Evolutionary conservation across 1,284 basidiomycete genomes (phyloP), one percentile per base, ranked within the genome.

Genomic region (Trametes polyzona): DNA sequence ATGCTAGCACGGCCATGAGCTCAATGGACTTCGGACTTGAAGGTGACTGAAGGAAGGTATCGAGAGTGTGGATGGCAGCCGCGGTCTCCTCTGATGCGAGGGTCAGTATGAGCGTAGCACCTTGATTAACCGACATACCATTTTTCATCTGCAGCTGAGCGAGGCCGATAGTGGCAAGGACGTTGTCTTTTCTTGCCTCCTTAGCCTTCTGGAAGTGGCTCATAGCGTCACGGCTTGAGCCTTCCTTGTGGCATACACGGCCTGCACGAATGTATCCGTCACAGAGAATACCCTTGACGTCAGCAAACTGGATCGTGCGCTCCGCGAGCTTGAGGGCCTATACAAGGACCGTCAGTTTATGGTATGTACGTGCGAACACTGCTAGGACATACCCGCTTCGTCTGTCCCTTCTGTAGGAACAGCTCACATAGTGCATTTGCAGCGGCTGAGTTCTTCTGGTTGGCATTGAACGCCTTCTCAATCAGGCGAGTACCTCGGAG

Each of bases 301-400:
- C 95, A 0, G 94, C 90, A 68, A 91, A 96, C 70, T 97, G 94
- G 33, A 98, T 86, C 0, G 94, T 92, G 47, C 94, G 84, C 69
- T 98, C 96, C 4, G 94, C 94, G 16, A 97, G 78, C 76, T 97
- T 98, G 51, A 94, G 74, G 0, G 93, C 92, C 85, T 94, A 50
- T 16, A 11, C 47, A 53, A 32, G 39, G 46, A 63, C 8, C 2
- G 5, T 29, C 17, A 23, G 27, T 27, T 23, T 14, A 14, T 9
- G 12, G 14, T 16, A 26, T 8, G 11, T 2, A 35, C 12, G 12
- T 27, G n/a, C 0, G n/a, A 24, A 24, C 14, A 37, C 37, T 2
- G 9, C 12, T 23, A 19, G 6, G 27, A 57, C 66, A 54, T 65
- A 83, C 87, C 57, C 80, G 77, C 59, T 79, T 77, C 42, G 82